Evolutionary conservation across 768 basidiomycete genomes (phyloP), one percentile per base, ranked within the genome.

Genomic region (Tylopilus cervinicoccineus): DNA sequence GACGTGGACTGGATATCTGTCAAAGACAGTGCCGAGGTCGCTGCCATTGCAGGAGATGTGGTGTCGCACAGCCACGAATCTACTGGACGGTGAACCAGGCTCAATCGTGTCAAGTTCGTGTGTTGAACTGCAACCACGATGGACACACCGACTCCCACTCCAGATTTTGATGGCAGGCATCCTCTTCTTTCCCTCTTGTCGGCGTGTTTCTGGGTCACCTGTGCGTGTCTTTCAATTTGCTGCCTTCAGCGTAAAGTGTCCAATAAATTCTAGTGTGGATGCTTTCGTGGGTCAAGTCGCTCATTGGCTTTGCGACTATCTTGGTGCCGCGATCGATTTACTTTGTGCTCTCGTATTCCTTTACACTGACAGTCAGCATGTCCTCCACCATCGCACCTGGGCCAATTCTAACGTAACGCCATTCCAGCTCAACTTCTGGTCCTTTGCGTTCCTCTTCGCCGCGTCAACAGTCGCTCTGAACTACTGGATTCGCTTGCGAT

Each of bases 351-450:
- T 91, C 89, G 11, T 93, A 92, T 62, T 91, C 91, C 5, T 83
- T 93, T 80, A 93, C 91, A 1, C 73, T 93, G 55, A 92, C 89
- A 47, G 91, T 90, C 61, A 39, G 80, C 59, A 22, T 20, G 33
- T 44, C 48, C 53, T 40, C 16, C 7, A 50, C 44, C 14, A 50
- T 45, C 16, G 8, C 31, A 27, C 20, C 17, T 2, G 24, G 29
- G 33, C 37, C 17, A n/a, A 23, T 27, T 16, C 33, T 55, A 39
- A 55, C n/a, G 7, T 24, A 26, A 38, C 27, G 41, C 47, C 17
- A 37, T 51, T 65, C 23, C 27, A 94, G 83, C 79, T 98, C 38
- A 90, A 90, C 57, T 96, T 96, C 67, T 93, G 91, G 78, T 88
- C 87, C 36, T 86, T 97, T 55, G 85, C 86, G 6, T 74, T 86